Base-by-base conservation (phyloP, 306 rosid species). In the Ormosia emarginata region DNA sequence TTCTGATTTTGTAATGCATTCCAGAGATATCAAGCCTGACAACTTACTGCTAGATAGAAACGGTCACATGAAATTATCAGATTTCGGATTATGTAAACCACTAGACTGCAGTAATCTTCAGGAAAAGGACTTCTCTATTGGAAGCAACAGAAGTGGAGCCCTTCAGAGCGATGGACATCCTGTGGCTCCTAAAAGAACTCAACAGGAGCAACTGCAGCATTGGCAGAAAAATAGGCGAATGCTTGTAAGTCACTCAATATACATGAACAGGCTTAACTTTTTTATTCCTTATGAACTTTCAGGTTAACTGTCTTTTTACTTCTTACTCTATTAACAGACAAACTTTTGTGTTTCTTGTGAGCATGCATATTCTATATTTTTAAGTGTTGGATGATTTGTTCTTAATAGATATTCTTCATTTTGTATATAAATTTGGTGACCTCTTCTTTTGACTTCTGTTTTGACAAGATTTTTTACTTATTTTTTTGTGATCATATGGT, bases 1-100 rank as follows among this genome's bases (percentile, higher is more conserved):
- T 53, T 85, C 39, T 62, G 53, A 52, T 30, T 87, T 61, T 74
- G 50, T 44, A 47, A 82, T 82, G 62, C 81, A 50, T 85, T 84
- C 63, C 97, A 96, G 99, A 85, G 99, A 96, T 83, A 96, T 96
- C 86, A 96, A 96, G 86, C 99, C 99, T 15, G 99, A 96, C 85
- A 96, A 96, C 91, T 93, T 96, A 89, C 93, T 96, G 78, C 94
- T 96, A 11, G 99, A 96, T 84, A 91, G 85, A 85, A 72, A 89
- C 71, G 98, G 99, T 79, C 99, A 96, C 84, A 93, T 96, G 98
- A 96, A 93, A 82, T 82, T 96, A 83, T 96, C 98, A 10, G 99
- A 96, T 85, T 96, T 96, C 80, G 99, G 99, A 83, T 85, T 96
- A 80, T 96, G 99, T 78, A 96, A 96, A 85, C 99, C 99, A 56